Evolutionary conservation across 495 filamentous ascomycete species (phyloP).

Genomic region (Annulohypoxylon stygium): DNA sequence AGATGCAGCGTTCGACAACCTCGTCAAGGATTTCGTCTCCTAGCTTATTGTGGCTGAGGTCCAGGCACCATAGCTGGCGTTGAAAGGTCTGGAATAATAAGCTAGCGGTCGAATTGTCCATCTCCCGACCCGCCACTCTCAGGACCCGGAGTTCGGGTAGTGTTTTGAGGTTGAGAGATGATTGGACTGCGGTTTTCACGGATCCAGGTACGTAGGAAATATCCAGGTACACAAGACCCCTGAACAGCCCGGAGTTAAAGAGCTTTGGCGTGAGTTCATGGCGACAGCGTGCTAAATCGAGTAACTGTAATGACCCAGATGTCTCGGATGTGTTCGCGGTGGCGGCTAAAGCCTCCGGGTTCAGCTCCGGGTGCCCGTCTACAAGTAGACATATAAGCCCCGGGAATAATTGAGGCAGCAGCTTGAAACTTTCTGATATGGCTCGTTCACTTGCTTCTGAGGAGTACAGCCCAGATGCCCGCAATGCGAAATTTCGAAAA

Average conservation of each 20-base stretch:
- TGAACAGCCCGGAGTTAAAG: conserved; percentile 50
- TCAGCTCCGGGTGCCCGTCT: conserved; percentile 54
- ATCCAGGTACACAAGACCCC: conserved; percentile 59
- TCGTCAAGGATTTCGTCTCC: conserved; percentile 51
- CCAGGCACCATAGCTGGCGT: conserved; percentile 60
- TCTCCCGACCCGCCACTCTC: conserved; percentile 53
- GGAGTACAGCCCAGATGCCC: conserved; percentile 49
- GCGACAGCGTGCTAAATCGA: conserved; percentile 54
- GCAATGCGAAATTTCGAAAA: conserved; percentile 51
- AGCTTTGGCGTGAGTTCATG: conserved; percentile 50
- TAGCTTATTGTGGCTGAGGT: conserved; percentile 60
- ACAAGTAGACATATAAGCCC: conserved; percentile 56
- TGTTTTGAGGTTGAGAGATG: conserved; percentile 44
- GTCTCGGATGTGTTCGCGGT: conserved; percentile 16
- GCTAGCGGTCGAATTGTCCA: conserved; percentile 51
- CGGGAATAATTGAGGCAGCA: conserved; percentile 51
- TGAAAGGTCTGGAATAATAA: conserved; percentile 51
- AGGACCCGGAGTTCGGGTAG: conserved; percentile 59
- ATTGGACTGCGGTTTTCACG: conserved; percentile 44
- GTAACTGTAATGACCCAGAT: conserved; percentile 44
- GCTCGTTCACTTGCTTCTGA: conserved; percentile 51
- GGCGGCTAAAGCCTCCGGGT: conserved; percentile 46
- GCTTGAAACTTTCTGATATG: conserved; percentile 51
- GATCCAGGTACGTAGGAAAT: conserved; percentile 58
- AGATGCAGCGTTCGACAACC: conserved; percentile 46